Evolutionary conservation across 768 basidiomycete species (phyloP).

Genomic region (Roridomyces roridus): DNA sequence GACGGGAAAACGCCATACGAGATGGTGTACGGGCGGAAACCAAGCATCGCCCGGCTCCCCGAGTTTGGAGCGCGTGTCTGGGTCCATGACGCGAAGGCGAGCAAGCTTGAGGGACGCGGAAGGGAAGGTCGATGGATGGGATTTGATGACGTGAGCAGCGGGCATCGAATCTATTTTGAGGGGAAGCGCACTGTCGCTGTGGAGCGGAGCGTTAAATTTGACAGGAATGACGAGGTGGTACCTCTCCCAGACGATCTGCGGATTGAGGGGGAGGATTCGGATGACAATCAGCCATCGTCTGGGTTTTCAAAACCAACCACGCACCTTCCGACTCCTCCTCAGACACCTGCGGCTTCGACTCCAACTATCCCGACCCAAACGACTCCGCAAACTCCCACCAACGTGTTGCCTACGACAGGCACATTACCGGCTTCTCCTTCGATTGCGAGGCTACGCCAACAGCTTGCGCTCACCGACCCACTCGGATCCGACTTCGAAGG

Average conservation of each 20-base stretch:
- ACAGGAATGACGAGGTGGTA: slow-evolving; percentile 14
- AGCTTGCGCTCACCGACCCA: not conserved
- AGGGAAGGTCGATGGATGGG: slow-evolving; percentile 40
- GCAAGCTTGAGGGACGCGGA: slow-evolving; percentile 33
- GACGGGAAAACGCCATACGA: slow-evolving; percentile 28
- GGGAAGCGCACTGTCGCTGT: slow-evolving; percentile 29
- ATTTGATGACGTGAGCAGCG: slow-evolving; percentile 38
- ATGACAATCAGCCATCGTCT: slow-evolving; percentile 1
- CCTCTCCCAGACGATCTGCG: not conserved
- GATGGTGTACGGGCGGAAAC: slow-evolving; percentile 24
- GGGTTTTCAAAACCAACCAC: not conserved
- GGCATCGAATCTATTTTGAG: slow-evolving; percentile 38
- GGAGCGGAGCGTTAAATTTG: slow-evolving; percentile 36
- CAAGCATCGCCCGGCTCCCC: slow-evolving; percentile 23
- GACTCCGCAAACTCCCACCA: not conserved
- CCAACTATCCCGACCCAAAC: not conserved
- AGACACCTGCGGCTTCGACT: too few species aligned
- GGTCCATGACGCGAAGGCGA: slow-evolving; percentile 25
- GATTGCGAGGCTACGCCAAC: not conserved
- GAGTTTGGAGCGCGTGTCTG: slow-evolving; percentile 28
- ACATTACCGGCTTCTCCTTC: not conserved
- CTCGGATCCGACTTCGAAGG: not conserved
- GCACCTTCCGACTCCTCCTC: not conserved
- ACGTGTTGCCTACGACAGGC: not conserved
- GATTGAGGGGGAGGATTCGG: slow-evolving; percentile 27